phyloP scores from a whole-genome alignment of 2,329 filamentous ascomycete genomes.

The Grosmannia serpens region DNA sequence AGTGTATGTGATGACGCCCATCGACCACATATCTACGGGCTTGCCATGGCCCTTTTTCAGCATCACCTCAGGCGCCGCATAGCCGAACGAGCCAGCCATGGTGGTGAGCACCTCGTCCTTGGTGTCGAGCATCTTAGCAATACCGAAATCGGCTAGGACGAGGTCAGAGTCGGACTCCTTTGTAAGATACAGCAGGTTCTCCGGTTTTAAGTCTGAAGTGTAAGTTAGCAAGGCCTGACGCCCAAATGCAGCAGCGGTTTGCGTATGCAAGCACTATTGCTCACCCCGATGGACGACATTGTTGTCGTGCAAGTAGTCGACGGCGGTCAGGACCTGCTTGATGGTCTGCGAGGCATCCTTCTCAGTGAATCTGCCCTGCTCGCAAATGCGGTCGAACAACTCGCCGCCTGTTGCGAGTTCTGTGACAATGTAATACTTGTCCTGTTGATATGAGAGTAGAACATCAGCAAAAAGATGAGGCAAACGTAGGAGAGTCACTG shows the following conservation, averaged over 20 bases:
- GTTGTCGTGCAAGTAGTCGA: slow-evolving; percentile 87
- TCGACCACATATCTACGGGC: slow-evolving; percentile 97
- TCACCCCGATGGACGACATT: slow-evolving; percentile 92
- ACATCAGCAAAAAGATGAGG: neutral
- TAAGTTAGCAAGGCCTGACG: slow-evolving; percentile 4
- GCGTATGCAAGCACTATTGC: neutral
- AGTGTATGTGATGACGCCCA: slow-evolving; percentile 98
- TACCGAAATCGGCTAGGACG: slow-evolving; percentile 94
- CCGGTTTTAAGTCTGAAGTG: slow-evolving; percentile 78
- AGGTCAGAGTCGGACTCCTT: slow-evolving; percentile 66
- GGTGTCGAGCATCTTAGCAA: slow-evolving; percentile 92
- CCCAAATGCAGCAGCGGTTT: neutral
- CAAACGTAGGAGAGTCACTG: neutral
- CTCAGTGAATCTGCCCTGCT: slow-evolving; percentile 95
- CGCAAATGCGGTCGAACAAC: slow-evolving; percentile 95
- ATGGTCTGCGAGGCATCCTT: slow-evolving; percentile 96
- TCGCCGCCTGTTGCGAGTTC: slow-evolving; percentile 93
- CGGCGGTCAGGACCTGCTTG: slow-evolving; percentile 81
- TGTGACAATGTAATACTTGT: slow-evolving; percentile 99
- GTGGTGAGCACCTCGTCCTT: slow-evolving; percentile 89
- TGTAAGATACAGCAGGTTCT: slow-evolving; percentile 91
- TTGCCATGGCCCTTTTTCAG: slow-evolving; percentile 95
- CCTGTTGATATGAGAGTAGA: slow-evolving; percentile 37
- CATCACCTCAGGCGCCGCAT: slow-evolving; percentile 97
- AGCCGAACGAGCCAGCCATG: slow-evolving; percentile 97